Conservation (phyloP, 768 basidiomycete genomes). For the Auricularia cornea region DNA sequence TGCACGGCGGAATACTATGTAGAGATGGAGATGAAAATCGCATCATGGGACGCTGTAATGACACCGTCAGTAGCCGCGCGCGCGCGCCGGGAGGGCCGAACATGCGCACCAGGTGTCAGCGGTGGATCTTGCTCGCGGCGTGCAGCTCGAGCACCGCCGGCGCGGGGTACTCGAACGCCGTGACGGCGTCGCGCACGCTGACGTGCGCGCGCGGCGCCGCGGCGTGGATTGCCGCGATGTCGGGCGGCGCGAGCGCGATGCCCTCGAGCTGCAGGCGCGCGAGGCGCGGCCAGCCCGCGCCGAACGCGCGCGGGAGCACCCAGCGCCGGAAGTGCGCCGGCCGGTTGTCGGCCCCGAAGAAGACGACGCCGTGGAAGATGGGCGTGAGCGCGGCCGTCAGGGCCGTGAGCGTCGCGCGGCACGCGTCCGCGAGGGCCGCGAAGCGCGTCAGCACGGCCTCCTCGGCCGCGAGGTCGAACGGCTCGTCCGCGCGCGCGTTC, state of each 20-base stretch:
- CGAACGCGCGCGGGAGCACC: not conserved
- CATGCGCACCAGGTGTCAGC: too few relatives aligned
- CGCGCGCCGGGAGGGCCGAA: too few relatives aligned
- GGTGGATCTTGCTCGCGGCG: not conserved
- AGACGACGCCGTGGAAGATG: not conserved
- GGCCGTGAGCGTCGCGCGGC: not conserved
- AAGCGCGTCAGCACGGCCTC: not conserved
- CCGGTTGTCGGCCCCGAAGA: not conserved
- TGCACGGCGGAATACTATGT: too few relatives aligned
- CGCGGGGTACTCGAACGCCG: not conserved
- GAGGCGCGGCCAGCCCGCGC: not conserved
- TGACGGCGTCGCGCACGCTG: not conserved
- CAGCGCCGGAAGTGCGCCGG: not conserved
- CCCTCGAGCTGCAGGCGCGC: not conserved
- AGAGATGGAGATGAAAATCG: too few relatives aligned
- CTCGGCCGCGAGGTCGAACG: not conserved
- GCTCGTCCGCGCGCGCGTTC: not conserved
- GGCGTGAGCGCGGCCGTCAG: not conserved
- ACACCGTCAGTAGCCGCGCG: too few relatives aligned
- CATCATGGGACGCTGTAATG: too few relatives aligned
- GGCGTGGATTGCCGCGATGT: not conserved
- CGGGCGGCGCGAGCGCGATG: not conserved
- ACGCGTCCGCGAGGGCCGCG: not conserved
- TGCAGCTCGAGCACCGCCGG: not conserved
- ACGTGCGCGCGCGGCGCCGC: not conserved